Base-by-base conservation (phyloP, 2,329 filamentous ascomycete genomes). In the Stagonosporopsis vannaccii region DNA sequence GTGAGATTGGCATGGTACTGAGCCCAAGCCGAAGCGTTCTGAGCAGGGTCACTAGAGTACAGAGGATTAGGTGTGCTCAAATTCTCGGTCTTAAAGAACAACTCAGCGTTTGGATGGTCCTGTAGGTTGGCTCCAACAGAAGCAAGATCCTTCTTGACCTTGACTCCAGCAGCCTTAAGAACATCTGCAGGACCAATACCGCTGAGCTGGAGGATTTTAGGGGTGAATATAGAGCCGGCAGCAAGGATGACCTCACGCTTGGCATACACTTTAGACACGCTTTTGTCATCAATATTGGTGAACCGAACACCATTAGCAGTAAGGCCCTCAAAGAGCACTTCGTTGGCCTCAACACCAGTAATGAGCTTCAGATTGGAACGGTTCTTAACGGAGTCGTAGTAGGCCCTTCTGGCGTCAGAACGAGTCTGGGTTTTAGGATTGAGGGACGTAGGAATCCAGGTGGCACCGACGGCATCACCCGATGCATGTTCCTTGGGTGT, bases 211-310 rank as follows among this genome's bases (percentile, higher is more conserved):
- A 8, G 87, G 77, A 12, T 87, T 71, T 72, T 68, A 84, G 84
- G 1, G 84, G 86, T 1, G 83, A 85, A 62, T 82, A 79, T 28
- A 86, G 50, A 75, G 23, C 78, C 81, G 1, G 86, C 86, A 1
- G 84, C 84, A 1, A 89, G 67, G 25, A 89, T 80, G n/a, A 88
- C 79, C 62, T 88, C 85, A 23, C 47, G 37, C 47, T 42, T 50
- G 6, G 47, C 47, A 23, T 42, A 50, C 0, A 42, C 47, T 6
- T 42, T 42, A 22, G 37, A 50, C 8, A 23, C 15, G 6, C 20
- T 7, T 22, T 45, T 43, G 13, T 39, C 32, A 20, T 33, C 33
- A 36, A 52, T 19, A 32, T 42, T 4, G 20, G 44, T 61, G n/a
- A 50, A 61, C n/a, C 50, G 55, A 15, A 61, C 49, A 13, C 56